Evolutionary conservation across 2,329 filamentous ascomycete species (phyloP).

Genomic region (Monosporascus sp.): DNA sequence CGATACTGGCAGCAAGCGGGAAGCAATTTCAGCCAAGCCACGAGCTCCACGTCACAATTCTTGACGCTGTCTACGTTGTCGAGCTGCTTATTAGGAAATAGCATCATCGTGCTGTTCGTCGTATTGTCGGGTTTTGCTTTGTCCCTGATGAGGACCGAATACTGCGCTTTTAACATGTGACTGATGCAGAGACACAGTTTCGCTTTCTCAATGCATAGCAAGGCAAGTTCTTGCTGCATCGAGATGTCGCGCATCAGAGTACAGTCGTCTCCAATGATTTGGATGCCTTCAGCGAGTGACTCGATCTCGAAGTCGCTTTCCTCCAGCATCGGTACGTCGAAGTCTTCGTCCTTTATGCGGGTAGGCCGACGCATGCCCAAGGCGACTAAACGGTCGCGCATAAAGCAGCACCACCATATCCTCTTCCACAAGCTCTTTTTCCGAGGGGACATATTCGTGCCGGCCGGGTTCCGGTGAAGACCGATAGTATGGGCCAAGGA

Average conservation of each 20-base stretch:
- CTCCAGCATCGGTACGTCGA: conserved; percentile 85
- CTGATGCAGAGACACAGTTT: conserved; percentile 86
- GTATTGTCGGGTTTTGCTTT: conserved; percentile 72
- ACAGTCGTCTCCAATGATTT: conserved; percentile 65
- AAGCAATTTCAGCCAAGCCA: conserved; percentile 69
- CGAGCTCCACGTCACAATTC: conserved; percentile 71
- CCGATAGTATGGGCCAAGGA: conserved; percentile 92
- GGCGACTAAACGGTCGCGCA: conserved; percentile 87
- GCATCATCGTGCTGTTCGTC: conserved; percentile 76
- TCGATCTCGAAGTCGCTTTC: conserved; percentile 79
- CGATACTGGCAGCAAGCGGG: conserved; percentile 67
- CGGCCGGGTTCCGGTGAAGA: conserved; percentile 76
- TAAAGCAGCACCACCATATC: conserved; percentile 98
- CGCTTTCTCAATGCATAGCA: conserved; percentile 88
- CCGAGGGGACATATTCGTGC: conserved; percentile 66
- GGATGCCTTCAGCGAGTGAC: conserved; percentile 60
- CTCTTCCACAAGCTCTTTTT: conserved; percentile 86
- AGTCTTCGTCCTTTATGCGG: conserved; percentile 88
- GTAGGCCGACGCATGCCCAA: conserved; percentile 91
- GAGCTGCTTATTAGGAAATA: conserved; percentile 81
- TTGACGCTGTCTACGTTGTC: conserved; percentile 77
- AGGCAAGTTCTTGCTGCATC: conserved; percentile 72
- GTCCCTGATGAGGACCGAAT: conserved; percentile 82
- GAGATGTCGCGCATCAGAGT: conserved; percentile 62
- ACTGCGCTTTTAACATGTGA: conserved; percentile 83